Evolutionary conservation across 139 green algal genomes (phyloP), one percentile per base, ranked within the genome.

Genomic region (Deuterostichococcus epilithicus): DNA sequence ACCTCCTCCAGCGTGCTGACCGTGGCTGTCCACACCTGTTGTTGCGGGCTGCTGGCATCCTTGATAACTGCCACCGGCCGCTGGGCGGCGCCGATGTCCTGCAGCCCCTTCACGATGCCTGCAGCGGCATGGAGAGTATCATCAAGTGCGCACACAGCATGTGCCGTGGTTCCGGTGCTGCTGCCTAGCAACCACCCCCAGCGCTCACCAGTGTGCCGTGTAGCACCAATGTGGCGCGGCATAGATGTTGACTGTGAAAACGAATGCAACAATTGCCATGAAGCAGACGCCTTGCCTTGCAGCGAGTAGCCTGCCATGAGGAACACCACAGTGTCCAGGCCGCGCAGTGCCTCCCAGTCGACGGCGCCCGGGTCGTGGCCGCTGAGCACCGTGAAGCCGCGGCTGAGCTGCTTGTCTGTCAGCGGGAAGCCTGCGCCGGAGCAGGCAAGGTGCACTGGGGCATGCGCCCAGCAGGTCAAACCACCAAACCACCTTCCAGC

Each of bases 241-340:
- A 15, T 68, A 93, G 79, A 39, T 63, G 58, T 36, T 78, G n/a
- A n/a, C n/a, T n/a, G n/a, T n/a, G n/a, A n/a, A n/a, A n/a, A n/a
- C n/a, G 42, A 52, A 52, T 52, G 42, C 42, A 52, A 52, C 42
- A 52, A 13, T 13, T 52, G 42, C 42, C 13, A 13, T n/a, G n/a
- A n/a, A n/a, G n/a, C n/a, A n/a, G n/a, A n/a, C n/a, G n/a, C n/a
- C n/a, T n/a, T 84, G 32, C 8, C 8, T 0, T 39, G 35, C 72
- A 94, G 66, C 25, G n/a, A 72, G 10, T 45, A 73, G 1, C 80
- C 90, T 0, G 68, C 88, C 91, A 96, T 96, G 6, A 96, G 78
- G 25, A 94, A 37, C n/a, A 93, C 90, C 38, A 92, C 76, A 0
- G 89, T 93, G 65, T 90, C 85, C 1, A 90, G 77, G 1, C 35